phyloP scores from a whole-genome alignment of 192 early-diverging fungal genomes.

The Linnemannia zychae region DNA sequence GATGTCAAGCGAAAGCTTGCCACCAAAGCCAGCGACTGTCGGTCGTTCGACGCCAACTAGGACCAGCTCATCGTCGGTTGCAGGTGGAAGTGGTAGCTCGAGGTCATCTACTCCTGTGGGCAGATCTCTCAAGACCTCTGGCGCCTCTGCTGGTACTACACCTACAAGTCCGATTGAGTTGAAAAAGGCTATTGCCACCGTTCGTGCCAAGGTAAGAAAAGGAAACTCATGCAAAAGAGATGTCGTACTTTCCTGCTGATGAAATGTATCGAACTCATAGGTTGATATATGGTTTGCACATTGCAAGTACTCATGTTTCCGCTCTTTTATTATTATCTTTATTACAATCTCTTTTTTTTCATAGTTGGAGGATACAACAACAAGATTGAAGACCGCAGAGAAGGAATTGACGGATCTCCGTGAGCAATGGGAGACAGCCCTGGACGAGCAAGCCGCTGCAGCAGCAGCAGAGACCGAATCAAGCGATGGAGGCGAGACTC shows the following conservation, averaged over 20 bases:
- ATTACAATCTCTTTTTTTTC: not conserved
- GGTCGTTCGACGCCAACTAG: not conserved
- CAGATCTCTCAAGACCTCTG: not conserved
- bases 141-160: not conserved
- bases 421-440: constrained; percentile 12
- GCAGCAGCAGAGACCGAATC: constrained; percentile 18
- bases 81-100: not conserved
- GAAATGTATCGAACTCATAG: not conserved
- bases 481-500: constrained; percentile 46
- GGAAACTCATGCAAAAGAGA: not conserved
- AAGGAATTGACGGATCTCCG: constrained; percentile 19
- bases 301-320: not conserved
- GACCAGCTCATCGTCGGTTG: not conserved
- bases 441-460: not conserved
- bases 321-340: not conserved
- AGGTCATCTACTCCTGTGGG: constrained; percentile 4
- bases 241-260: not conserved
- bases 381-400: constrained; percentile 23
- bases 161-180: constrained; percentile 17
- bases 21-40: constrained; percentile 1
- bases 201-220: constrained; percentile 26
- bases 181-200: constrained; percentile 29
- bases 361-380: constrained; percentile 27
- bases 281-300: not conserved
- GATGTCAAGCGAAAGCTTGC: not conserved